Base-by-base conservation (phyloP, 805 yeast genomes). In the Yarrowia sp. region DNA sequence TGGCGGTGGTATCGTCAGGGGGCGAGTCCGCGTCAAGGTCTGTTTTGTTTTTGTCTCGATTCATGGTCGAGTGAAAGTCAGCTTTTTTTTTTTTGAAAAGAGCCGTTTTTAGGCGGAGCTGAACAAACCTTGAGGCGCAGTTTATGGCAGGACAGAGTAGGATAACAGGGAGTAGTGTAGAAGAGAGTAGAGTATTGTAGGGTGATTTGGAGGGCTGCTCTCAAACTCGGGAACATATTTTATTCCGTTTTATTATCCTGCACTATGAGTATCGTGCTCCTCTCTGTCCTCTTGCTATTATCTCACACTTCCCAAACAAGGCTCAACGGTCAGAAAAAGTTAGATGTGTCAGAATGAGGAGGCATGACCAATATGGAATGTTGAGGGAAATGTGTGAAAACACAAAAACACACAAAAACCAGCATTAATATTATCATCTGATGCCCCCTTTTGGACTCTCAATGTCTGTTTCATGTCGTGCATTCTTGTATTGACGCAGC, bases 1-100 rank as follows among this genome's bases (percentile, higher is more conserved):
- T 18, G 57, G 57, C 58, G 33, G 58, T 22, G 2, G 58, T 4
- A 18, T 51, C 58, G 58, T 51, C 58, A 13, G 58, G 58, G 3
- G 58, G 9, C 14, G 33, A 36, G 43, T 51, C 58, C 2, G 14
- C 10, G 18, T 38, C 58, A 9, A 8, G 17, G n/a, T 18, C 41
- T 8, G 55, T 17, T 17, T 48, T 48, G 39, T 35, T 48, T 41
- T 48, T 48, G 55, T 48, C 41, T 33, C 55, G 55, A 14, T 33
- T 48, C 55, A 48, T 48, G 42, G 41, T 48, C 31, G 22, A 8
- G 28, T 22, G 28, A 17, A 18, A 33, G 55, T 33, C 41, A 35
- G 55, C 28, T 35, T 35, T 35, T 35, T 35, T n/a, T 22, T 22
- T 15, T n/a, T 32, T 47, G 32, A n/a, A 9, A 32, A 22, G 17